Conservation (phyloP, 176 grass and related monocot species). For the Olyra latifolia region DNA sequence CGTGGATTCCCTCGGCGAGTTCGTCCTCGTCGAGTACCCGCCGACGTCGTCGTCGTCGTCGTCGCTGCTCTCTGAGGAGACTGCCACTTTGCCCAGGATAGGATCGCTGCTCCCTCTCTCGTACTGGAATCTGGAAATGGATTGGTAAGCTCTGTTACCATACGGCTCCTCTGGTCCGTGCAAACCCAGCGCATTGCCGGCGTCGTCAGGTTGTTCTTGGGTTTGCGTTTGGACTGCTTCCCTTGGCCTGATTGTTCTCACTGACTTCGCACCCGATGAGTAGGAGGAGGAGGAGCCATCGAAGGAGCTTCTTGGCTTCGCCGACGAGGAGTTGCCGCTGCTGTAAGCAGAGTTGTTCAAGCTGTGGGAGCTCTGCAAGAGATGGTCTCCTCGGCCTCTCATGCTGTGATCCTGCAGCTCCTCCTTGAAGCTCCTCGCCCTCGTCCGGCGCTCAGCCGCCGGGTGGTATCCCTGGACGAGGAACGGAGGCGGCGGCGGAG, state of each 20-base stretch:
- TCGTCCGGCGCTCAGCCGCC: constrained; percentile 41
- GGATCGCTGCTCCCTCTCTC: constrained; percentile 32
- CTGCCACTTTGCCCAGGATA: constrained; percentile 32
- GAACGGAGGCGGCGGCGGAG: constrained; percentile 72
- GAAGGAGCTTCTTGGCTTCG: constrained; percentile 52
- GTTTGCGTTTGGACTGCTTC: constrained; percentile 34
- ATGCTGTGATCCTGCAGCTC: constrained; percentile 71
- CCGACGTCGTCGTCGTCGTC: constrained; percentile 37
- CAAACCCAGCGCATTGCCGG: constrained; percentile 10
- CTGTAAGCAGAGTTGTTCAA: constrained; percentile 21
- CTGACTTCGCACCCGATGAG: constrained; percentile 41
- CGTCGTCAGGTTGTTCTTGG: constrained; percentile 25
- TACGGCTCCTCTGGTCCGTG: constrained; percentile 47
- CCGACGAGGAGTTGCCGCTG: constrained; percentile 30
- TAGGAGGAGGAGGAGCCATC: constrained; percentile 12
- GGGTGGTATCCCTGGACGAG: constrained; percentile 48
- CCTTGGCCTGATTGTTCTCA: constrained; percentile 56
- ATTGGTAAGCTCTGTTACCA: constrained; percentile 45
- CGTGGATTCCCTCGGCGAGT: constrained; percentile 40
- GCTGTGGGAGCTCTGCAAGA: background rate
- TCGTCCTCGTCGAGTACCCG: constrained; percentile 44
- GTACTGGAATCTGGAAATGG: constrained; percentile 54
- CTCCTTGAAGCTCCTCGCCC: constrained; percentile 73
- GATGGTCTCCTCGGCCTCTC: constrained; percentile 29
- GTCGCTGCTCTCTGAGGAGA: constrained; percentile 54